Evolutionary conservation across 257 asterid genomes (phyloP), one percentile per base, ranked within the genome.

Genomic region (Asclepias syriaca): DNA sequence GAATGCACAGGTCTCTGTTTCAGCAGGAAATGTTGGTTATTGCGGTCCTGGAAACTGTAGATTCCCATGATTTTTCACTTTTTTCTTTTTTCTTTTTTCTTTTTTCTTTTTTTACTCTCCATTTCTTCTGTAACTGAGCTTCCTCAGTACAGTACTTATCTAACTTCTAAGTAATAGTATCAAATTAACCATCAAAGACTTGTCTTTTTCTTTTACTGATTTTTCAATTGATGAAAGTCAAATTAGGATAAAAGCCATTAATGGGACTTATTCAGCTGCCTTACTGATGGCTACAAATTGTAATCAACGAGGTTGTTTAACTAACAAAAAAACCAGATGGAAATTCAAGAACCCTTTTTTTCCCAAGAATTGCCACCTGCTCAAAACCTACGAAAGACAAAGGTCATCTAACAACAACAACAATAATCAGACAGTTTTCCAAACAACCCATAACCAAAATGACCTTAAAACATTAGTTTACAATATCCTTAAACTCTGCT

Each of bases 371-470:
- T 3, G 58, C 71, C 71, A 67, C 58, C 49, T 67, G 57, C 43
- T 32, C 54, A 45, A 45, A 32, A 27, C 27, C n/a, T 32, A 40
- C 5, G 51, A 61, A 43, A 8, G 11, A 7, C 48, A 6, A 43
- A 8, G 75, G 66, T 75, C 27, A 51, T 22, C 75, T 40, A 69
- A 69, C 71, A 34, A 37, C 66, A 69, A 51, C 58, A 51, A 69
- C 45, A 59, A n/a, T 24, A 59, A n/a, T 24, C 68, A 27, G 10
- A 0, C 46, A 56, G 46, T 7, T 77, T 71, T 77, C 80, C 46
- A 34, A 77, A 71, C 77, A 77, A 77, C 50, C 77, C 59, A 57
- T 48, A 77, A 76, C 76, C 56, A 71, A 54, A 77, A 61, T 64
- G 50, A 56, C 65, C 64, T 19, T 9, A 19, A 51, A 15, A 19